These are phyloP conservation scores for Diplodia corticola DNA, from an alignment of 2,329 filamentous ascomycete genomes.

Conservation along the genomic window DNA sequence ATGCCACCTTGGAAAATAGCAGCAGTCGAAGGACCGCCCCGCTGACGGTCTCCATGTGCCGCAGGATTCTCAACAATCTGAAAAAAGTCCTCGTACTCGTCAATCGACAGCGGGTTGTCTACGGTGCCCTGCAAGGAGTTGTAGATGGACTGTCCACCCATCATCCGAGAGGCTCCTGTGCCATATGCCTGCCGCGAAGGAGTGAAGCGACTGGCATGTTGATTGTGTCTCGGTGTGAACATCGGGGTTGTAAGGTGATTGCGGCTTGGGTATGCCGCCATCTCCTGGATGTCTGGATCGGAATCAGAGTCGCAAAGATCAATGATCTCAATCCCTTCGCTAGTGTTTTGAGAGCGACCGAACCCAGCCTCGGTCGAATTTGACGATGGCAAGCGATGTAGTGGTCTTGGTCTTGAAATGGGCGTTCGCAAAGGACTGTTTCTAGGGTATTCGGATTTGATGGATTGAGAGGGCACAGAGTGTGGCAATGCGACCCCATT, in stretches of 20 bases:
- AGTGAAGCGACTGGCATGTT: neutral
- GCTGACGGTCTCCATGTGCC: neutral
- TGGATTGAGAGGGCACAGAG: neutral
- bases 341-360: neutral
- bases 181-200: neutral
- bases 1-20: neutral
- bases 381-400: neutral
- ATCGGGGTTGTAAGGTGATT: neutral
- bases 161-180: neutral
- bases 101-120: neutral
- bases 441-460: neutral
- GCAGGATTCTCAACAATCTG: neutral
- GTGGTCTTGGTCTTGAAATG: neutral
- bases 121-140: neutral
- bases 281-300: neutral
- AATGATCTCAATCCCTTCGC: neutral
- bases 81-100: neutral
- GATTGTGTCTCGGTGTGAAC: neutral
- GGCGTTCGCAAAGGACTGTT: neutral
- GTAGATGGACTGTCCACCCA: neutral
- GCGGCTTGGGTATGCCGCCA: neutral
- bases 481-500: neutral
- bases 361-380: neutral
- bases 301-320: slow-evolving; percentile 10
- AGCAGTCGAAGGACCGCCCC: neutral